Percentiles rank a stretch among this genome's conserved stretches.
phyloP scores from a whole-genome alignment of 208 protist species.

The Naegleria gruberi region DNA sequence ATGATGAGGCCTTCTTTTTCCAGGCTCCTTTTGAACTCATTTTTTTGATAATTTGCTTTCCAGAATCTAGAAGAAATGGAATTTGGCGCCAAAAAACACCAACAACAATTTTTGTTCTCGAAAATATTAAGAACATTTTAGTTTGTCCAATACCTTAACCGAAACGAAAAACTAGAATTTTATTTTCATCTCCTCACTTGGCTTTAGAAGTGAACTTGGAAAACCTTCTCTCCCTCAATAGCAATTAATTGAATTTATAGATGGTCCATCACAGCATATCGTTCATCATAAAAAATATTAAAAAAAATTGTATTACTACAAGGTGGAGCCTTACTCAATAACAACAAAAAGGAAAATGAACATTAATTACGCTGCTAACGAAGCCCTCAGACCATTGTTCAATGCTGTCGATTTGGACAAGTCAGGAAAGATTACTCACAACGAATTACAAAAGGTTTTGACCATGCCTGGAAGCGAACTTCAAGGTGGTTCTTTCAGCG shows the following conservation, averaged over 20 bases:
- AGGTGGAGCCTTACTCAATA: not conserved
- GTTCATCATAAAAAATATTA: too few relatives aligned
- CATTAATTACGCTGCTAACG: not conserved
- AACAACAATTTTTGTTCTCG: too few relatives aligned
- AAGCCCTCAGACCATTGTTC: slow-evolving; percentile 47
- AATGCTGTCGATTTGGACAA: slow-evolving; percentile 56
- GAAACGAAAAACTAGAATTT: too few relatives aligned
- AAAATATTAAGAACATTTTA: too few relatives aligned
- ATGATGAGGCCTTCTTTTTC: not conserved
- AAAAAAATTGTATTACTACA: not conserved
- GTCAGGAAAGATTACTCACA: slow-evolving; percentile 57
- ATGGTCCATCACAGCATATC: too few relatives aligned
- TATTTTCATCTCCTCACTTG: too few relatives aligned
- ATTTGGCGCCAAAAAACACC: too few relatives aligned
- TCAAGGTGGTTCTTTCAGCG: slow-evolving; percentile 44
- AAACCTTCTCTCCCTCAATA: too few relatives aligned
- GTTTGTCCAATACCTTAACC: too few relatives aligned
- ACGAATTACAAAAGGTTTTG: slow-evolving; percentile 64
- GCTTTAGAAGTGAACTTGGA: too few relatives aligned
- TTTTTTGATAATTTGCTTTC: not conserved
- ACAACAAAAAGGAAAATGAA: not conserved
- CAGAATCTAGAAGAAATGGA: too few relatives aligned
- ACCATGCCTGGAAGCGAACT: slow-evolving; percentile 39
- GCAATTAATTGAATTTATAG: too few relatives aligned
- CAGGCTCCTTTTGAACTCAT: not conserved